Percentiles rank a stretch among this genome's conserved stretches.
These are phyloP conservation scores for Pichia californica DNA, from an alignment of 805 yeast species.

Conservation along the genomic window DNA sequence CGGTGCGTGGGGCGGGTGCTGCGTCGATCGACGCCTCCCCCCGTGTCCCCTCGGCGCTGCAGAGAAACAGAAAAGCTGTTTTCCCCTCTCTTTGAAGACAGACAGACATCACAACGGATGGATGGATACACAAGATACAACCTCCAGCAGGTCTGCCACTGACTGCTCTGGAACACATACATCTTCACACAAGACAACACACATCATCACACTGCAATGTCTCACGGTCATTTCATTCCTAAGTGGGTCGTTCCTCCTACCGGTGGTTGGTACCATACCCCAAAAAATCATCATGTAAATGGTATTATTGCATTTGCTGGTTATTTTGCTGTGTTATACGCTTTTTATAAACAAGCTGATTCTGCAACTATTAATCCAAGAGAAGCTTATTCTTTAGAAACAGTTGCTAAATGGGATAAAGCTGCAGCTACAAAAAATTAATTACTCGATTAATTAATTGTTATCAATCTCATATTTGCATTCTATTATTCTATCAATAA, in stretches of 20 bases:
- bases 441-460: background rate
- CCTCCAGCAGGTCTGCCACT: too few relatives aligned
- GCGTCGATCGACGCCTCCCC: background rate
- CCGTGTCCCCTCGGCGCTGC: background rate
- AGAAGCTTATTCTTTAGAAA: conserved; percentile 32
- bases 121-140: too few relatives aligned
- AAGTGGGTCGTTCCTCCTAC: conserved; percentile 37
- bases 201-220: conserved; percentile 5
- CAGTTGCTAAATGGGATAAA: conserved; percentile 44
- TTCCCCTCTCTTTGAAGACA: too few relatives aligned
- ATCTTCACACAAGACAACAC: background rate
- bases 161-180: too few relatives aligned
- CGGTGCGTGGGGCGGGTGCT: background rate
- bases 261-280: conserved; percentile 54
- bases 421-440: conserved; percentile 14
- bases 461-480: too few relatives aligned
- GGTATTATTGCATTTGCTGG: conserved; percentile 36
- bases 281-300: conserved; percentile 43
- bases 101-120: background rate
- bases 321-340: conserved; percentile 28
- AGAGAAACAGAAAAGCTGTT: too few relatives aligned
- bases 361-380: conserved; percentile 30
- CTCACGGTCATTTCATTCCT: conserved; percentile 23
- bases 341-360: conserved; percentile 34
- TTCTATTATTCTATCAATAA: too few relatives aligned